Evolutionary conservation across 169 alveolate genomes (phyloP), one percentile per base, ranked within the genome.

Genomic region (Neospora caninum): DNA sequence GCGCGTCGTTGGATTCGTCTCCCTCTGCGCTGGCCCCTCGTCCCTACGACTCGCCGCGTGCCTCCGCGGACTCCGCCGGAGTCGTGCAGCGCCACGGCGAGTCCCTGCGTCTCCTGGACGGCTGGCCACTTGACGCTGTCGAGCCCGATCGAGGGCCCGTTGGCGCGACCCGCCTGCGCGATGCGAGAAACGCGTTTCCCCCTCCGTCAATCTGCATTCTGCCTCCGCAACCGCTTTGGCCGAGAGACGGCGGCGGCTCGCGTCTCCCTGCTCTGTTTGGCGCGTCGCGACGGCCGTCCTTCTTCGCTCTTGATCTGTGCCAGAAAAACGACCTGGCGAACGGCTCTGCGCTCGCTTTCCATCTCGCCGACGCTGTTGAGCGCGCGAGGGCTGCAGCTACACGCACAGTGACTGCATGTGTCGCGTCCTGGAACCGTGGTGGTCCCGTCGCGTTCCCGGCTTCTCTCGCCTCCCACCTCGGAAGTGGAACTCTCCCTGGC

Each of bases 161-260:
- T 49, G 58, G 58, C 13, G 22, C 4, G 58, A 13, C 58, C 58
- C 58, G 13, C 58, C 22, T 13, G 58, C 4, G 58, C 4, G 4
- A 4, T 49, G 31, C 31, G 73, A 64, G n/a, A 27, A 27, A 64
- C 31, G 73, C 34, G 4, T 82, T 41, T 36, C 89, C 89, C 36
- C 89, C 64, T 82, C 89, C 89, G 16, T 38, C 64, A 38, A 82
- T 82, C 18, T 82, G 89, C 89, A 27, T 82, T 22, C 54, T 82
- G 6, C 36, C 89, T 31, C 89, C 89, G 53, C 89, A 82, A 0
- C 43, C 45, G 86, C 86, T n/a, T 78, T 43, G 9, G 42, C 41
- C 45, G 86, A 2, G 45, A 78, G 49, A 29, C 86, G 18, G 10
- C 45, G 86, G 39, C 39, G 39, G 27, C 45, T 13, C 29, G 18